These are phyloP conservation scores for Lupinus albus DNA, from an alignment of 306 rosid genomes.

Conservation along the genomic window DNA sequence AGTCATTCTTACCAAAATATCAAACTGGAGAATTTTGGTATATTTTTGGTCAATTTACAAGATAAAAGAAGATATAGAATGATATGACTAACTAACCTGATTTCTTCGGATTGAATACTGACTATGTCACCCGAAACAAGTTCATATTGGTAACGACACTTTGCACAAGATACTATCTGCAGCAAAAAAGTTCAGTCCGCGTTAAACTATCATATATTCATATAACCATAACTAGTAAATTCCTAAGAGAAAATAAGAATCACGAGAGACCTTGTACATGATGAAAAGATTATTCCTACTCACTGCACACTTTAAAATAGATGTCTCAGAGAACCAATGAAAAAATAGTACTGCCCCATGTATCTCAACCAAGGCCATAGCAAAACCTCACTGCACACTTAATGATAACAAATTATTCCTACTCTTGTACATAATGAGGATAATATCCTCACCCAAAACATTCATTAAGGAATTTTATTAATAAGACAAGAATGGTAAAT, in stretches of 20 bases:
- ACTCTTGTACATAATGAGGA: not conserved
- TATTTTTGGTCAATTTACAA: constrained; percentile 1
- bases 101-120: constrained; percentile 87
- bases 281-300: no score
- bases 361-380: constrained; percentile 30
- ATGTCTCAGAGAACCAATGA: constrained; percentile 4
- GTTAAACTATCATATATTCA: constrained; percentile 11
- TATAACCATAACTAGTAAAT: constrained; percentile 9
- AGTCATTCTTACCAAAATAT: constrained; percentile 16
- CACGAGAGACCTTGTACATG: constrained; percentile 2
- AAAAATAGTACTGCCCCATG: constrained; percentile 6
- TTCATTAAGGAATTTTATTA: constrained; percentile 11
- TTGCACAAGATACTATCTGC: constrained; percentile 91
- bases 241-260: not conserved
- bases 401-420: constrained; percentile 13
- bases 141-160: constrained; percentile 90
- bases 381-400: not conserved
- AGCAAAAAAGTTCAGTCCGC: constrained; percentile 33
- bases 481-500: constrained; percentile 21
- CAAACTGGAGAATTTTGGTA: constrained; percentile 5
- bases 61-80: constrained; percentile 35
- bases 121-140: constrained; percentile 83
- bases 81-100: constrained; percentile 65
- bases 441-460: constrained; percentile 21
- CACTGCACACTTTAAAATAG: no score